These are phyloP conservation scores for Alisma plantagoaquatica DNA, from an alignment of 106 monocot genomes.

Conservation along the genomic window DNA sequence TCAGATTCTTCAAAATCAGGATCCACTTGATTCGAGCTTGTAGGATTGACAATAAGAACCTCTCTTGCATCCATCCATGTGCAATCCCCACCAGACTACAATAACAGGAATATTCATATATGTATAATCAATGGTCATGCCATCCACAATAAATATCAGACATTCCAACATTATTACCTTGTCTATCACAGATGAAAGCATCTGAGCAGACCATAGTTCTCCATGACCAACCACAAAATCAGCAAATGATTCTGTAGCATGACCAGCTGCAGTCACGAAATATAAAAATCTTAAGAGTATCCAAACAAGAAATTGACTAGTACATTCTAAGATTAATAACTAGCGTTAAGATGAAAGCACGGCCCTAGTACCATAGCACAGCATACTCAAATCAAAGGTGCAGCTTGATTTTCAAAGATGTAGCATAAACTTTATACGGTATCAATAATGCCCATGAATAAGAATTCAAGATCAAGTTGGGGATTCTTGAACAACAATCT, in stretches of 20 bases:
- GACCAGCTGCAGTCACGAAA: slow-evolving; percentile 90
- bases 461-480: too few species aligned
- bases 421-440: neutral
- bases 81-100: slow-evolving; percentile 71
- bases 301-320: neutral
- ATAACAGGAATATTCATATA: slow-evolving; percentile 12
- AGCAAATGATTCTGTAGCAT: slow-evolving; percentile 97
- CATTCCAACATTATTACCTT: too few species aligned
- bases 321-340: too few species aligned
- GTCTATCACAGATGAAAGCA: slow-evolving; percentile 73
- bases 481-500: too few species aligned
- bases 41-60: slow-evolving; percentile 85
- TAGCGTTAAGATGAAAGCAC: too few species aligned
- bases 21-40: slow-evolving; percentile 85
- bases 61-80: slow-evolving; percentile 97
- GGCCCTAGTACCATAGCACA: too few species aligned
- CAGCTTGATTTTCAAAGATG: too few species aligned
- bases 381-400: too few species aligned
- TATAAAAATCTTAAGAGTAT: slow-evolving; percentile 5
- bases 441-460: neutral
- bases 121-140: too few species aligned
- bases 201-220: slow-evolving; percentile 96
- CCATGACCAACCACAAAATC: slow-evolving; percentile 99
- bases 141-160: too few species aligned
- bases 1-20: slow-evolving; percentile 82